Base-by-base conservation (phyloP, 176 grass and related monocot species). In the Bothriochloa decipiens region DNA sequence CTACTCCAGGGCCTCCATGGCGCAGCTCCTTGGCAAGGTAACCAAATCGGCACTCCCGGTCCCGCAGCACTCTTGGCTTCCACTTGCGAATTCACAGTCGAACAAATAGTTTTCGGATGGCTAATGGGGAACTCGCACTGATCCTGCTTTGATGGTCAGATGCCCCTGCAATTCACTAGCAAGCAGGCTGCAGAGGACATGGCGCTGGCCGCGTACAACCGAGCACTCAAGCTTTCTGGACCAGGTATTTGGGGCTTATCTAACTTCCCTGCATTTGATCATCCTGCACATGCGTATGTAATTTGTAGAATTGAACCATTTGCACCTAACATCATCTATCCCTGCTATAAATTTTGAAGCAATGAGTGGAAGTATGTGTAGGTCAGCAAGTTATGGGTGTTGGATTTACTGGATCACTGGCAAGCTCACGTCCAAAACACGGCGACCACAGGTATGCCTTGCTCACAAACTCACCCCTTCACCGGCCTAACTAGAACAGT, bases 331-430 rank as follows among this genome's bases (percentile, higher is more conserved):
- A 37, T 39, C 13, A 67, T 72, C 73, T 18, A 36, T 83, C 0
- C 8, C 29, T 29, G 61, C 46, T 47, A 26, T 66, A 29, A 37
- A 7, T 81, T 65, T 62, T 50, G 71, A 50, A 70, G 70, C 52
- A 81, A 16, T 50, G 25, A 17, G 15, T 33, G 12, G 58, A 11
- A 22, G 33, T 74, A 40, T 65, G 60, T 3, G 4, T 70, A 98
- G 93, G 96, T 84, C 65, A 74, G 43, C 87, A 77, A 90, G 93
- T 98, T 66, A 80, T 98, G 74, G 96, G 93, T 76, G 89, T 98
- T 73, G 91, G 93, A 80, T 98, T 95, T 89, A 91, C 91, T 76
- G 96, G 96, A 17, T 93, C 96, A 84, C 76, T 98, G 79, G 96
- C 91, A 86, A 93, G 85, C 83, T 74, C 89, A 70, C 83, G 83